Evolutionary conservation across 352 stramenopile genomes (phyloP), one percentile per base, ranked within the genome.

Genomic region (Globisporangium rhizosaccharum): DNA sequence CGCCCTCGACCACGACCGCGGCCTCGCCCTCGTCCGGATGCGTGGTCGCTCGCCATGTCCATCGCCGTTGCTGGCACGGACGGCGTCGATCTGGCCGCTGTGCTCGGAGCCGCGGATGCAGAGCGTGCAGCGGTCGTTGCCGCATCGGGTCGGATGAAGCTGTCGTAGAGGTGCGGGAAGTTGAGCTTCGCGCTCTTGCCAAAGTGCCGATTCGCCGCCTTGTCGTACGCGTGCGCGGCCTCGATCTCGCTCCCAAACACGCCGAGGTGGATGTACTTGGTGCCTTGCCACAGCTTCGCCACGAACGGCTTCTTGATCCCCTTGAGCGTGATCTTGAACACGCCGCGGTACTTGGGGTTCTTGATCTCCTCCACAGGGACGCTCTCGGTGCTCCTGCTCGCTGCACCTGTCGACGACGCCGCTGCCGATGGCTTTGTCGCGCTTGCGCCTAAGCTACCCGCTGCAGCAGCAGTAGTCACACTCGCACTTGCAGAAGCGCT

Each of bases 291-390:
- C 12, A 90, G 72, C 46, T 88, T 87, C 49, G 82, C 79, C 30
- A 91, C 76, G 58, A 91, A 94, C 30, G 85, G 82, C 37, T 90
- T 90, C 68, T 92, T 91, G 39, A 83, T 74, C 20, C 82, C 79
- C 57, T 90, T 92, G 68, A 76, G 76, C 15, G 81, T 86, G 57
- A 89, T 76, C 70, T 90, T 90, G 51, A 77, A 82, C 69, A 94
- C 85, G 17, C 85, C 84, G 17, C 71, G 71, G 67, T 90, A 90
- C 69, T 90, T 92, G 45, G 79, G 86, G 28, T 89, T 79, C 46
- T 82, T 82, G 63, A 88, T 73, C 47, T 83, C 66, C 28, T 79
- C 71, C 0, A 70, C 54, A 3, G 61, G 57, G 14, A 73, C 55
- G 4, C 63, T 45, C 20, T 72, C 57, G 42, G 61, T 11, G 37